Base-by-base conservation (phyloP, 352 stramenopile species). In the Thalassiosira mediterranea region DNA sequence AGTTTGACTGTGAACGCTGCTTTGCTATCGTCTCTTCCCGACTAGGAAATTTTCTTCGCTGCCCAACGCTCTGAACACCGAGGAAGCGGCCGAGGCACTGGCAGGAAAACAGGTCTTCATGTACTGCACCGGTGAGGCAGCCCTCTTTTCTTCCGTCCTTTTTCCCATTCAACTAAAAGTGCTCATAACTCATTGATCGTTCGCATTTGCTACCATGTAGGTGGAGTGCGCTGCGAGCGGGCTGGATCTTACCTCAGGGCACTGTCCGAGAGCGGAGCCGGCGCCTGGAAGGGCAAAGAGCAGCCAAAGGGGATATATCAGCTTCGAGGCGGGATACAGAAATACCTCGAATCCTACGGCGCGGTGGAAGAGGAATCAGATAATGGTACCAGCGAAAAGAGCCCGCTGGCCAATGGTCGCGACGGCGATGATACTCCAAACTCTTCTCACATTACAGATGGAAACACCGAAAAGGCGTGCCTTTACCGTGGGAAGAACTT, bases 401-500 rank as follows among this genome's bases (percentile, higher is more conserved):
- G 15, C 17, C n/a, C 17, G 10, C 23, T 7, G 4, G 44, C 8
- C 5, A 23, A 7, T 21, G 21, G 15, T 21, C 4, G 21, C 23
- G 17, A 34, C 11, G 32, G 34, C 4, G 17, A 63, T 3, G 25
- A 73, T 26, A 5, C 60, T 15, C n/a, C 23, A 28, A 68, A 56
- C 19, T 7, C 13, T 13, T 42, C 51, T 11, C 69, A 59, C 44
- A 26, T 31, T n/a, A 10, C 5, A 25, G 34, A 46, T 51, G 29
- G 28, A 11, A 23, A 29, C 19, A 31, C 37, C 19, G 57, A 71
- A 5, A 63, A 77, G 19, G 19, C 44, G 7, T 84, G 86, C 54
- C 61, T 93, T 5, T 94, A 76, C 62, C 47, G 79, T 57, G 91
- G 91, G 23, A 93, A 91, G 54, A 95, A 95, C 61, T 95, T 95